Evolutionary conservation across 768 basidiomycete genomes (phyloP), one percentile per base, ranked within the genome.

Genomic region (Amyloporia xantha): DNA sequence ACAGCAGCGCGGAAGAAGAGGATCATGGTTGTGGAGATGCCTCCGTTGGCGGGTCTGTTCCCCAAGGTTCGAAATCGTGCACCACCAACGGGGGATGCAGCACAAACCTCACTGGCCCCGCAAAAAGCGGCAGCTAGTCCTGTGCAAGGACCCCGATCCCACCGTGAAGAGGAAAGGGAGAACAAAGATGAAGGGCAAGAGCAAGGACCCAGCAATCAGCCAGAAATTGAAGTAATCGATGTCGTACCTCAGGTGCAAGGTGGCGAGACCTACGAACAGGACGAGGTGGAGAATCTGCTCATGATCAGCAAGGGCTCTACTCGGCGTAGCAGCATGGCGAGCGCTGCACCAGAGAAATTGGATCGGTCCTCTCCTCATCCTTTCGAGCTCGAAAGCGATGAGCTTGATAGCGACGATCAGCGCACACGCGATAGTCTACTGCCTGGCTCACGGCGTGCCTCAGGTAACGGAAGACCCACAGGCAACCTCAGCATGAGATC

Each of bases 321-420:
- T 24, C 11, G 37, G 21, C 13, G 13, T 10, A 26, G 39, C 9
- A 23, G 20, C 9, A 11, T 25, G 19, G 4, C 46, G 4, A 38
- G 11, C 25, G 24, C 46, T 10, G 12, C 3, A 6, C 4, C 11
- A 35, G 44, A 13, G 20, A 5, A 21, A 24, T 21, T n/a, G 9
- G 7, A 7, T 9, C 11, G 39, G 10, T 45, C 46, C 10, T n/a
- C n/a, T n/a, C 48, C 20, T 38, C 26, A 13, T n/a, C 33, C 23
- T 19, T 39, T 35, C 38, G 33, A 17, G 20, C n/a, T n/a, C 5
- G 25, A 24, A 39, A 38, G 30, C 25, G 52, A 46, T 13, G 48
- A 52, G 25, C 44, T 58, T 9, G 57, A 58, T 27, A 55, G 51
- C 41, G 56, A 58, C 44, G 56, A 58, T 48, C 26, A 50, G 49